Evolutionary conservation across 2,329 filamentous ascomycete genomes (phyloP).

Genomic region (Aspergillus sp.): DNA sequence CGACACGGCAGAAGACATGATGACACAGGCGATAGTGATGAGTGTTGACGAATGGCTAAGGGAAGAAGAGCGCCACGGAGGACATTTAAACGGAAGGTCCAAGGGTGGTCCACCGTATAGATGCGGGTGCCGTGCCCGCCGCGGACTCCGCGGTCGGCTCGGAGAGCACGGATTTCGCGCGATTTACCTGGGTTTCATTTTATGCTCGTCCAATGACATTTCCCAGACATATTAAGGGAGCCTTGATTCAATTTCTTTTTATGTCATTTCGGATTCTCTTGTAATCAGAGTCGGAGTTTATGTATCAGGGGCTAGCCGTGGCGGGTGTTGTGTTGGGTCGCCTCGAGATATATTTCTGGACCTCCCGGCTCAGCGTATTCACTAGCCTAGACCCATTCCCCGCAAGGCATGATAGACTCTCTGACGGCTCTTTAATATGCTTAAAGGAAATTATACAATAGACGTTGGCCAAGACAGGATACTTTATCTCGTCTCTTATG

Average conservation of each 20-base stretch:
- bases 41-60: not conserved
- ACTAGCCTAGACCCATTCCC: too few species aligned
- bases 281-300: too few species aligned
- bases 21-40: not conserved
- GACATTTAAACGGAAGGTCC: not conserved
- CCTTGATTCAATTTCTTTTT: too few species aligned
- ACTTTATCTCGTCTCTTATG: too few species aligned
- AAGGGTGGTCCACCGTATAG: not conserved
- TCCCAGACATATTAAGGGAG: too few species aligned
- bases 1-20: not conserved
- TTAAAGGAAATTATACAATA: too few species aligned
- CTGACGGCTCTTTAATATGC: too few species aligned
- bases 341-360: not conserved
- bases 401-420: too few species aligned
- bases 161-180: slow-evolving; percentile 7
- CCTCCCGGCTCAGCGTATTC: too few species aligned
- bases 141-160: slow-evolving; percentile 23
- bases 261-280: too few species aligned
- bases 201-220: too few species aligned
- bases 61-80: not conserved
- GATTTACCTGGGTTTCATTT: not conserved
- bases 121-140: slow-evolving; percentile 19
- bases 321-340: not conserved
- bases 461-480: too few species aligned
- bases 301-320: not conserved